Evolutionary conservation across 2,329 filamentous ascomycete genomes (phyloP), one percentile per base, ranked within the genome.

Genomic region (Aspergillus jensenii): DNA sequence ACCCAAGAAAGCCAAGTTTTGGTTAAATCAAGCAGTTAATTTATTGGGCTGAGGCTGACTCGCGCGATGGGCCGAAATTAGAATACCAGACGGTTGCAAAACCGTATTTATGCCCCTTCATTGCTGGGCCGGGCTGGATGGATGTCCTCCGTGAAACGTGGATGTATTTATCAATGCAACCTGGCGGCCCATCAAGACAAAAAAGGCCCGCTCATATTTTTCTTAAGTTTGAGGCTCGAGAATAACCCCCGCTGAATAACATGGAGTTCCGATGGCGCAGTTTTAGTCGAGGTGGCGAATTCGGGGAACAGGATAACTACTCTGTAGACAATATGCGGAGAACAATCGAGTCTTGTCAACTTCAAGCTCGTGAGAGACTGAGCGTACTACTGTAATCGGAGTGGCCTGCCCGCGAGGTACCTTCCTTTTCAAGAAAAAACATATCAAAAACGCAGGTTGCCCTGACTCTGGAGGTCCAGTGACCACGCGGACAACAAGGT

Each of bases 131-230:
- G 27, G 5, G 21, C 14, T 49, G 21, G 52, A 49, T 43, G 33
- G 15, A 15, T 23, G 53, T 15, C 45, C 21, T 47, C 52, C 52
- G 52, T 47, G 43, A 43, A 37, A 49, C 45, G 35, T 33, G 44
- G 39, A 39, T 44, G 53, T 58, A 52, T 41, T 58, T 58, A 58
- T 50, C 56, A 46, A 58, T 58, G 56, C 56, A 54, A 58, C 56
- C 56, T 58, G 50, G 49, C 33, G 43, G 55, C 44, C 43, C 55
- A 48, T 40, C 43, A 23, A 31, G 39, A 19, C 35, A n/a, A n/a
- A 37, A 37, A 12, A 37, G 40, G 31, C 39, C 49, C 49, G 43
- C 49, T 33, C 27, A 11, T 31, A 11, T 25, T 12, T 51, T 31
- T 5, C 21, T 52, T 39, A 33, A 43, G 19, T 52, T 52, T 52